These are phyloP conservation scores for Pleurotus giganteus DNA, from an alignment of 768 basidiomycete species.

Conservation along the genomic window DNA sequence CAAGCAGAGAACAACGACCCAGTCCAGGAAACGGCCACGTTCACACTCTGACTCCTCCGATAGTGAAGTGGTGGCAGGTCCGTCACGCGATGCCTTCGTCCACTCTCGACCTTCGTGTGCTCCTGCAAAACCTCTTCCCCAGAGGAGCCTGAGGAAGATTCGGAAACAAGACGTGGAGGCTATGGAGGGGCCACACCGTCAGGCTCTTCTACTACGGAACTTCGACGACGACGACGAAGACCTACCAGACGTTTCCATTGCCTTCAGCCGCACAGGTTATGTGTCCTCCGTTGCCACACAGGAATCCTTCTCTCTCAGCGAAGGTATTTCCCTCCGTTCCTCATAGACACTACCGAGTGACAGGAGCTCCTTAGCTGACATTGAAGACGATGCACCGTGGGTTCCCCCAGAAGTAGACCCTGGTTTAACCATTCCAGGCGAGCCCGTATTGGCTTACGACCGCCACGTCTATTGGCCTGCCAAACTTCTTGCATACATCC, in stretches of 20 bases:
- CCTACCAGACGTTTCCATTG: conserved; percentile 38
- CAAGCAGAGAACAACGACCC: background rate
- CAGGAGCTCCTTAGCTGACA: conserved; percentile 13
- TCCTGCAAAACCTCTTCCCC: background rate
- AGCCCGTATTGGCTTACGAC: conserved; percentile 56
- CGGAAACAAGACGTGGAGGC: conserved; percentile 32
- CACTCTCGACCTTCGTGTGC: background rate
- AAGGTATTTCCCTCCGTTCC: conserved; percentile 6
- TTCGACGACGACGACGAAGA: conserved; percentile 43
- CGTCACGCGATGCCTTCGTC: background rate
- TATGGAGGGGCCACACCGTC: conserved; percentile 42
- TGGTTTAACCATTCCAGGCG: conserved; percentile 61
- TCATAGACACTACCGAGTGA: conserved; percentile 26
- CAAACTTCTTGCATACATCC: conserved; percentile 48
- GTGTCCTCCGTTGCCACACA: conserved; percentile 10
- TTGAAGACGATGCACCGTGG: conserved; percentile 23
- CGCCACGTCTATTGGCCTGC: conserved; percentile 65
- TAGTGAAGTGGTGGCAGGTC: background rate
- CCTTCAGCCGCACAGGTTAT: conserved; percentile 16
- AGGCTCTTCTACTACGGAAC: conserved; percentile 47
- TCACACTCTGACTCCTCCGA: background rate
- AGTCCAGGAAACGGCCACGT: background rate
- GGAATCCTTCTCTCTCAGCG: background rate
- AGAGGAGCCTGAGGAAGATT: conserved; percentile 37
- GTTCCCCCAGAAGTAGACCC: conserved; percentile 45